Evolutionary conservation across 2,329 filamentous ascomycete species (phyloP).

Genomic region (Ophiostoma australiae): DNA sequence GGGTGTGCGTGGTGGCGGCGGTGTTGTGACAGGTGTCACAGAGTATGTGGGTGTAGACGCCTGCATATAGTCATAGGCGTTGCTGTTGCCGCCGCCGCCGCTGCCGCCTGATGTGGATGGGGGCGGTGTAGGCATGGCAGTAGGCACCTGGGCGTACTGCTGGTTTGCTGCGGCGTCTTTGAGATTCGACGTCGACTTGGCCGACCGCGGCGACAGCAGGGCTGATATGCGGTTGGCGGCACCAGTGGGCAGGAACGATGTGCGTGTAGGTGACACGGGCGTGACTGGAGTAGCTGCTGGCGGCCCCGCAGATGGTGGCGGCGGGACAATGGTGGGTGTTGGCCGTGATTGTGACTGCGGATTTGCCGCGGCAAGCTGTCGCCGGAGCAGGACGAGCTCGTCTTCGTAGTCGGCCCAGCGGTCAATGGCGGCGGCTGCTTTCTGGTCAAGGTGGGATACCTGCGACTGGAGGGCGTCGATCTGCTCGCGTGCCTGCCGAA

Average conservation of each 20-base stretch:
- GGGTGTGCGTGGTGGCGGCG: slow-evolving; percentile 15
- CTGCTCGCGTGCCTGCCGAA: slow-evolving; percentile 53
- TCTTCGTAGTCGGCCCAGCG: slow-evolving; percentile 76
- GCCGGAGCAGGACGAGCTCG: slow-evolving; percentile 59
- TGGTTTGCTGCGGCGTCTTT: slow-evolving; percentile 24
- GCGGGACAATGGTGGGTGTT: slow-evolving; percentile 30
- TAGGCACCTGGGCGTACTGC: not conserved
- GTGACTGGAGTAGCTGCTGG: slow-evolving; percentile 29
- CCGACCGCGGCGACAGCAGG: slow-evolving; percentile 39
- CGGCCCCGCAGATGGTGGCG: slow-evolving; percentile 29
- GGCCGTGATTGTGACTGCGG: not conserved
- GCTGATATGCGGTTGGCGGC: slow-evolving; percentile 44
- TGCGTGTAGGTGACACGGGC: slow-evolving; percentile 33
- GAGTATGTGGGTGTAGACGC: slow-evolving; percentile 25
- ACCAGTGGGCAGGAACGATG: slow-evolving; percentile 45
- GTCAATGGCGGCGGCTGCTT: slow-evolving; percentile 60
- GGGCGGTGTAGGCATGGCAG: slow-evolving; percentile 19
- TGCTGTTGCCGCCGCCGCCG: slow-evolving; percentile 17
- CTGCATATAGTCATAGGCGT: slow-evolving; percentile 18
- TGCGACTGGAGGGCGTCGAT: slow-evolving; percentile 68
- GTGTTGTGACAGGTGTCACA: slow-evolving; percentile 24
- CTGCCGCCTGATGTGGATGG: slow-evolving; percentile 20
- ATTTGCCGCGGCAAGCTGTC: slow-evolving; percentile 27
- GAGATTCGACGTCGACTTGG: slow-evolving; percentile 45
- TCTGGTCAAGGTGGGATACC: slow-evolving; percentile 64